Percentiles rank a stretch among this genome's conserved stretches.
Evolutionary conservation across 371 early-diverging fungal species (phyloP).

Genomic region (Syncephalastrum monosporum): DNA sequence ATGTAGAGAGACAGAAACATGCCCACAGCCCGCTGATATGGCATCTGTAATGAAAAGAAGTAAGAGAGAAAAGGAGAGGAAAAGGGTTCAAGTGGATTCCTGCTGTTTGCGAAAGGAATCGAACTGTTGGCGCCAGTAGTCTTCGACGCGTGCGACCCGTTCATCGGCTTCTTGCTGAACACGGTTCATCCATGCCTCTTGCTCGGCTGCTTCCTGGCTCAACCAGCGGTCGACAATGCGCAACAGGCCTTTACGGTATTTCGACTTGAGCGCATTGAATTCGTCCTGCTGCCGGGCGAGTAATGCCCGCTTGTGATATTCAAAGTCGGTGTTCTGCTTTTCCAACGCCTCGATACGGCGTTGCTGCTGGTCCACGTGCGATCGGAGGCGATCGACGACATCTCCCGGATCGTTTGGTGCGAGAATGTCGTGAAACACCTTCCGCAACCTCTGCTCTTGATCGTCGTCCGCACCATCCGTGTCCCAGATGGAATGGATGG

Average conservation of each 20-base stretch:
- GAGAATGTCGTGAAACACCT: not conserved
- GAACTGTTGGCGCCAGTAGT: conserved; percentile 8
- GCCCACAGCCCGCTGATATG: no score
- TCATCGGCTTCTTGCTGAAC: conserved; percentile 15
- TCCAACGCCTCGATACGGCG: no score
- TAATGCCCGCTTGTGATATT: conserved; percentile 13
- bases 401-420: not conserved
- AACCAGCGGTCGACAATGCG: conserved; percentile 17
- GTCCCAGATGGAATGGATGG: no score
- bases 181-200: conserved; percentile 15
- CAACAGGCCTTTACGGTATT: conserved; percentile 18
- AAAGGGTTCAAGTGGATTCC: no score
- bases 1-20: no score
- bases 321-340: conserved; percentile 8
- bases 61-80: no score
- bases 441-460: no score
- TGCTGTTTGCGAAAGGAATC: no score
- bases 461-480: no score
- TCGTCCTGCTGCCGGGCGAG: conserved; percentile 13
- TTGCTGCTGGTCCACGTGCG: no score
- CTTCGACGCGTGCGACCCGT: conserved; percentile 12
- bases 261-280: conserved; percentile 18
- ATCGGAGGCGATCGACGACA: conserved; percentile 1
- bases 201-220: conserved; percentile 12
- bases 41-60: no score